Percentiles rank a stretch among this genome's conserved stretches.
Conservation (phyloP, 495 filamentous ascomycete genomes). For the Penicillium fimorum region DNA sequence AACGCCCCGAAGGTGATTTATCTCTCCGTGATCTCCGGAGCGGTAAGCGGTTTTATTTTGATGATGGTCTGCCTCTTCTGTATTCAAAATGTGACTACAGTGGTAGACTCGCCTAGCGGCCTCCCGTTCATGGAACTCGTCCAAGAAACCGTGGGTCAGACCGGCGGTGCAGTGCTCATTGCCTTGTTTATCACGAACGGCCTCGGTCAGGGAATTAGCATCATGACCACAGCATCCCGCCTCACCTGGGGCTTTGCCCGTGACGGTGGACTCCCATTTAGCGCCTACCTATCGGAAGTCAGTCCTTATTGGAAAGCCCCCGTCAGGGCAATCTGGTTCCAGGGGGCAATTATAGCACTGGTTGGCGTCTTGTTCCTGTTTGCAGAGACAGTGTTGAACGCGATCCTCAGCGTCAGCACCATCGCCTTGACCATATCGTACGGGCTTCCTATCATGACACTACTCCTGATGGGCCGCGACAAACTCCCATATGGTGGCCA, state of each 20-base stretch:
- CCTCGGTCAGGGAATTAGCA: conserved; percentile 41
- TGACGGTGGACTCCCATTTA: conserved; percentile 51
- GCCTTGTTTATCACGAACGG: conserved; percentile 47
- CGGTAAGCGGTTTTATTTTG: conserved; percentile 62
- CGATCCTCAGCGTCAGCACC: conserved; percentile 47
- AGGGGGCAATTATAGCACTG: conserved; percentile 39
- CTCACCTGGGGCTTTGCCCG: conserved; percentile 56
- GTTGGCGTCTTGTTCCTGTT: conserved; percentile 45
- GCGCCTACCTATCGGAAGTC: conserved; percentile 36
- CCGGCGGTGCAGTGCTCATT: conserved; percentile 36
- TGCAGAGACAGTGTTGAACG: conserved; percentile 43
- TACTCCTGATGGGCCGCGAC: conserved; percentile 41
- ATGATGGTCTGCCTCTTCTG: conserved; percentile 72
- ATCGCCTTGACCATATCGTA: conserved; percentile 48
- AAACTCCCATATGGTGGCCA: conserved; percentile 38
- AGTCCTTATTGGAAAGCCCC: conserved; percentile 39
- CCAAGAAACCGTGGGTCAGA: conserved; percentile 35
- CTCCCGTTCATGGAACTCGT: conserved; percentile 45
- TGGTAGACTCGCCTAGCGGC: conserved; percentile 47
- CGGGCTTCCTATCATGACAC: conserved; percentile 39
- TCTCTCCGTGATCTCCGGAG: conserved; percentile 40
- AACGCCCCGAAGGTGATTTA: conserved; percentile 42
- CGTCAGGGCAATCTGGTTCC: conserved; percentile 42
- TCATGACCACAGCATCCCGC: conserved; percentile 49
- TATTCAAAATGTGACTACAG: conserved; percentile 59